phyloP scores from a whole-genome alignment of 495 filamentous ascomycete species.

The Lophiotrema nucula region DNA sequence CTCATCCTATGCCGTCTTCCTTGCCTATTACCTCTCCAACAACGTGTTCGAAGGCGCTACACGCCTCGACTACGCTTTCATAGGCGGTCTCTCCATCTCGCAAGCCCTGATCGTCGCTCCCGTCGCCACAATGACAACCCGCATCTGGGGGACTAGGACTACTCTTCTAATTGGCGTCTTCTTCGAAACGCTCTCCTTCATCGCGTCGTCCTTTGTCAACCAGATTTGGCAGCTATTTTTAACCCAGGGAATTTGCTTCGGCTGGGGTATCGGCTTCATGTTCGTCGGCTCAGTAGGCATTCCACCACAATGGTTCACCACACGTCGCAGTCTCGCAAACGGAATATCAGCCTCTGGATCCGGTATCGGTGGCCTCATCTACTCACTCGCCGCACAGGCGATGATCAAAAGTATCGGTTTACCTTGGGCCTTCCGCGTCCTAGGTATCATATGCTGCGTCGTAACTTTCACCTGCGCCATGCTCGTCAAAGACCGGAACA shows the following conservation, averaged over 20 bases:
- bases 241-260: constrained; percentile 73
- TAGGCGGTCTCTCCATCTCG: constrained; percentile 53
- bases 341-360: constrained; percentile 69
- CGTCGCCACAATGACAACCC: constrained; percentile 44
- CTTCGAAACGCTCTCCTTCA: constrained; percentile 43
- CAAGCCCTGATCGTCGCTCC: constrained; percentile 51
- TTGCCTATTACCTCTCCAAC: constrained; percentile 50
- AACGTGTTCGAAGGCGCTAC: constrained; percentile 48
- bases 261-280: constrained; percentile 71
- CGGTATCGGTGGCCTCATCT: constrained; percentile 70
- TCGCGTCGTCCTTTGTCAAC: constrained; percentile 50
- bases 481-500: constrained; percentile 67
- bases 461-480: constrained; percentile 59
- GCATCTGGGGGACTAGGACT: constrained; percentile 42
- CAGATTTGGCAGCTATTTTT: constrained; percentile 61
- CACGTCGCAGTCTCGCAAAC: constrained; percentile 67
- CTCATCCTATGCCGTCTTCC: constrained; percentile 51
- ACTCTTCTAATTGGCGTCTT: constrained; percentile 47
- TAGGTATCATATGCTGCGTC: constrained; percentile 59
- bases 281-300: constrained; percentile 72
- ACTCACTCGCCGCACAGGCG: constrained; percentile 52
- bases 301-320: constrained; percentile 76
- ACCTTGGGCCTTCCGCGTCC: constrained; percentile 66
- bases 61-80: constrained; percentile 51
- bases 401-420: constrained; percentile 62